A percentile compares a stretch with the other conserved stretches of the same genome.
These are phyloP conservation scores for Malassezia arunalokei DNA, from an alignment of 1,284 basidiomycete genomes.

Conservation along the genomic window DNA sequence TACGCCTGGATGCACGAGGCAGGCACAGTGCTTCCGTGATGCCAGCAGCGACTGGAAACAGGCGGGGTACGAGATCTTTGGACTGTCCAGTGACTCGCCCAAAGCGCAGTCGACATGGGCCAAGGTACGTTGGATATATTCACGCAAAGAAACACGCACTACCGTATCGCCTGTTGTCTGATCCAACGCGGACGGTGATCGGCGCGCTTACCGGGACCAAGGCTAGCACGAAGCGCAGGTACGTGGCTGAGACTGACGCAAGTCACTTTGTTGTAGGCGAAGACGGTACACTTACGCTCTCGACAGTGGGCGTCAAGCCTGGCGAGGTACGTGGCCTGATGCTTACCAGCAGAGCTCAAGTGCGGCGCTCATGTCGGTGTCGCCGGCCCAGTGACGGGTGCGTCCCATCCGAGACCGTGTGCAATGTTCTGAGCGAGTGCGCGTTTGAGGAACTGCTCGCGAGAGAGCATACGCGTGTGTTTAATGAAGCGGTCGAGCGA, in stretches of 20 bases:
- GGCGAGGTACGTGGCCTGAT: slow-evolving; percentile 17
- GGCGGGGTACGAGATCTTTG: slow-evolving; percentile 65
- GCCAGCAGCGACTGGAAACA: slow-evolving; percentile 61
- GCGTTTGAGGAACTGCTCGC: slow-evolving; percentile 42
- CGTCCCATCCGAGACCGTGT: slow-evolving; percentile 29
- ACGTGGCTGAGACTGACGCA: neutral
- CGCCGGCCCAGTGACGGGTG: neutral
- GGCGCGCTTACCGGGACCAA: slow-evolving; percentile 67
- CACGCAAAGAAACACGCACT: slow-evolving; percentile 56
- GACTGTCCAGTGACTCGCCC: slow-evolving; percentile 71
- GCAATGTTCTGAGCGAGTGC: slow-evolving; percentile 37
- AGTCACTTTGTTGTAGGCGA: slow-evolving; percentile 37
- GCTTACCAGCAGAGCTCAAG: slow-evolving; percentile 9
- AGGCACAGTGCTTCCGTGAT: slow-evolving; percentile 55
- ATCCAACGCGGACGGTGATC: slow-evolving; percentile 69
- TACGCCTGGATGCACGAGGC: slow-evolving; percentile 32
- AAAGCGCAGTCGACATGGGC: slow-evolving; percentile 53
- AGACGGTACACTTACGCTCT: slow-evolving; percentile 23
- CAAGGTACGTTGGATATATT: slow-evolving; percentile 3
- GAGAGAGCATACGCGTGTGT: slow-evolving; percentile 36
- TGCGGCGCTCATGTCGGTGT: slow-evolving; percentile 3
- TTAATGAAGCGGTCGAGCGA: slow-evolving; percentile 39
- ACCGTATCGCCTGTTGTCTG: slow-evolving; percentile 72
- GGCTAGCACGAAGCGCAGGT: slow-evolving; percentile 52
- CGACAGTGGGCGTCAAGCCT: slow-evolving; percentile 28